These are phyloP conservation scores for Achlya hypogyna DNA, from an alignment of 352 stramenopile species.

Conservation along the genomic window DNA sequence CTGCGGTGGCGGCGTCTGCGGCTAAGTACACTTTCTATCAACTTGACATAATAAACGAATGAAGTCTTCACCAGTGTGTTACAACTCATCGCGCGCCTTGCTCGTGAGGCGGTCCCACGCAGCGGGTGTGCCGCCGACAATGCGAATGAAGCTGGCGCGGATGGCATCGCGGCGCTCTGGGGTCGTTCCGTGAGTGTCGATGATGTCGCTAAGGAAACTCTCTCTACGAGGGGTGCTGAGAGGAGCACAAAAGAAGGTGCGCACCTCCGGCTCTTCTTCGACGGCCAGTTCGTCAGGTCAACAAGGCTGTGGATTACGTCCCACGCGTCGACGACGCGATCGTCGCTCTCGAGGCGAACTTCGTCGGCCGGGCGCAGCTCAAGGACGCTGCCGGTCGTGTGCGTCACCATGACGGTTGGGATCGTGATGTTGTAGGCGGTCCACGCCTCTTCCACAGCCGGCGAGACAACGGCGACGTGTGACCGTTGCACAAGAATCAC, in stretches of 20 bases:
- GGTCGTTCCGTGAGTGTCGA: neutral
- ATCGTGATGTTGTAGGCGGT: conserved; percentile 66
- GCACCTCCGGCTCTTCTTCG: conserved; percentile 31
- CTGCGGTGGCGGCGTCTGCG: conserved; percentile 33
- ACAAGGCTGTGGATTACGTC: conserved; percentile 32
- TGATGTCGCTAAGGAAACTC: neutral
- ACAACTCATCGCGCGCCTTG: conserved; percentile 3
- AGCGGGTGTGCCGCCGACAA: neutral
- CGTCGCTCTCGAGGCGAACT: conserved; percentile 30
- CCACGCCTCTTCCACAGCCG: conserved; percentile 40
- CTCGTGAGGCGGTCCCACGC: conserved; percentile 7
- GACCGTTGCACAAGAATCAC: conserved; percentile 27
- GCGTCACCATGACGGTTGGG: conserved; percentile 32
- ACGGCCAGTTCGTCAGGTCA: conserved; percentile 34
- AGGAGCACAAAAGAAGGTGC: neutral
- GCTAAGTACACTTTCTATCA: conserved; percentile 17
- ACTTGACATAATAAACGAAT: conserved; percentile 2
- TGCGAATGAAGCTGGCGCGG: conserved; percentile 4
- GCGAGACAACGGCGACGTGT: conserved; percentile 26
- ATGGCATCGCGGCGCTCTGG: neutral
- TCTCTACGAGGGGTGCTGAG: neutral
- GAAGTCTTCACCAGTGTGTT: neutral
- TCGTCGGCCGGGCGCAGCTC: neutral
- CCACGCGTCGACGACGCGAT: conserved; percentile 43
- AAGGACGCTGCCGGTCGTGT: conserved; percentile 26